Evolutionary conservation across 139 green algal species (phyloP).

Genomic region (Picochlorum sp.): DNA sequence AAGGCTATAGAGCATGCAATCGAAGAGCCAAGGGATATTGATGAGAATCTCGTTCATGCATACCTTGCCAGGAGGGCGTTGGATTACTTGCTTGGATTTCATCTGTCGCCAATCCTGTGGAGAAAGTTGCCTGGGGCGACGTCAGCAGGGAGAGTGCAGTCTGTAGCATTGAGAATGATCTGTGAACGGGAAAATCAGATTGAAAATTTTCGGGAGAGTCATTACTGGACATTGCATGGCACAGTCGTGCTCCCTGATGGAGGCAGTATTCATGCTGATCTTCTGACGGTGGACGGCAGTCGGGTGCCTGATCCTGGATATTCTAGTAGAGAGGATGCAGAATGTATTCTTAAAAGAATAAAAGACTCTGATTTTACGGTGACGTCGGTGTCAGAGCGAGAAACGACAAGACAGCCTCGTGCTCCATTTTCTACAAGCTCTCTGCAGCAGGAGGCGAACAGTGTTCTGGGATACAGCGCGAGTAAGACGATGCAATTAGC

Average conservation of each 20-base stretch:
- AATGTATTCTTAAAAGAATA: conserved; percentile 20
- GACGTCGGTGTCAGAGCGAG: conserved; percentile 11
- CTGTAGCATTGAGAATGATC: conserved; percentile 76
- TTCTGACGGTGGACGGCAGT: conserved; percentile 34
- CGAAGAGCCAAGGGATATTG: conserved; percentile 44
- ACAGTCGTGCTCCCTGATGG: conserved; percentile 5
- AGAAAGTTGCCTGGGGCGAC: conserved; percentile 65
- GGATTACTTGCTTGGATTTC: conserved; percentile 92
- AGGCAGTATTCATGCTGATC: neutral
- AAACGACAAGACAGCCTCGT: conserved; percentile 42
- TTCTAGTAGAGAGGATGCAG: conserved; percentile 20
- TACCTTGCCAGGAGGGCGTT: conserved; percentile 79
- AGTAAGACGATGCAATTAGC: conserved; percentile 72
- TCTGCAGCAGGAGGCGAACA: conserved; percentile 78
- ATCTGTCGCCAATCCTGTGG: conserved; percentile 85
- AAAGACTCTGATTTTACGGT: conserved; percentile 23
- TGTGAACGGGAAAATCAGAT: conserved; percentile 71
- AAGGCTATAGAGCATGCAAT: conserved; percentile 66
- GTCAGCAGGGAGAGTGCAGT: conserved; percentile 74
- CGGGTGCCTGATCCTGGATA: conserved; percentile 37
- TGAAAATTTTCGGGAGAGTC: conserved; percentile 42
- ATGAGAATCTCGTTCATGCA: conserved; percentile 67
- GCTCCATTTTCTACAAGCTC: conserved; percentile 81
- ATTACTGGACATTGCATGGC: conserved; percentile 59
- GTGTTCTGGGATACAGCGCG: conserved; percentile 55